Evolutionary conservation across 2,329 filamentous ascomycete species (phyloP).

Genomic region (Botrytis tulipae): DNA sequence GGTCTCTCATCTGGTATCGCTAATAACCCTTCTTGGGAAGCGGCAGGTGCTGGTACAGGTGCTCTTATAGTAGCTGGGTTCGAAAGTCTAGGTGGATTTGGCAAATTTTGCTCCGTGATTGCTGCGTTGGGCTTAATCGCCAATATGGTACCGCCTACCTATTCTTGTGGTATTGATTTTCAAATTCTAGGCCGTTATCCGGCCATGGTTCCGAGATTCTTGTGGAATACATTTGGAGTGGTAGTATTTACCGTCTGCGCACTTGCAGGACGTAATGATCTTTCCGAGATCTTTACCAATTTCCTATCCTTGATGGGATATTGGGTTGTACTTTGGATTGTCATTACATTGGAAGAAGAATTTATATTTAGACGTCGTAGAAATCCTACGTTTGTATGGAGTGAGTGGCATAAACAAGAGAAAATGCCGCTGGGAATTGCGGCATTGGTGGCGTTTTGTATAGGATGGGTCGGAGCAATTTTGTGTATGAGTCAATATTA

Average conservation of each 20-base stretch:
- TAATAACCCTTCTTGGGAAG: slow-evolving; percentile 53
- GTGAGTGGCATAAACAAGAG: slow-evolving; percentile 55
- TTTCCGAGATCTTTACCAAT: slow-evolving; percentile 65
- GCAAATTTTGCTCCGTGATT: slow-evolving; percentile 64
- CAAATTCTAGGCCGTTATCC: slow-evolving; percentile 62
- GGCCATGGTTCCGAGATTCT: slow-evolving; percentile 56
- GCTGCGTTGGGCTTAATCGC: slow-evolving; percentile 63
- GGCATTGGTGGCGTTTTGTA: slow-evolving; percentile 57
- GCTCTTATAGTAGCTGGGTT: slow-evolving; percentile 64
- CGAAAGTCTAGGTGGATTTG: slow-evolving; percentile 57
- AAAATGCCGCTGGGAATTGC: slow-evolving; percentile 63
- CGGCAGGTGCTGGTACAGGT: slow-evolving; percentile 59
- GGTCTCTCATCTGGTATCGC: slow-evolving; percentile 59
- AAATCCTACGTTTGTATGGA: slow-evolving; percentile 54
- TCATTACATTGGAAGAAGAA: slow-evolving; percentile 61
- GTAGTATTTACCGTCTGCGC: slow-evolving; percentile 64
- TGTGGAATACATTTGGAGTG: slow-evolving; percentile 63
- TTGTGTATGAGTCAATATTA: slow-evolving; percentile 68
- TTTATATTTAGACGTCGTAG: slow-evolving; percentile 54
- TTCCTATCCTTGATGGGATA: slow-evolving; percentile 71
- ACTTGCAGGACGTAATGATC: slow-evolving; percentile 57
- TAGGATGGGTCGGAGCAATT: slow-evolving; percentile 65
- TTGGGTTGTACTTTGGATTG: slow-evolving; percentile 65
- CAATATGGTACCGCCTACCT: slow-evolving; percentile 64
- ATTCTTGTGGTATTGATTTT: slow-evolving; percentile 65